Conservation (phyloP, 768 basidiomycete species). For the Agrocybe chaxingu region DNA sequence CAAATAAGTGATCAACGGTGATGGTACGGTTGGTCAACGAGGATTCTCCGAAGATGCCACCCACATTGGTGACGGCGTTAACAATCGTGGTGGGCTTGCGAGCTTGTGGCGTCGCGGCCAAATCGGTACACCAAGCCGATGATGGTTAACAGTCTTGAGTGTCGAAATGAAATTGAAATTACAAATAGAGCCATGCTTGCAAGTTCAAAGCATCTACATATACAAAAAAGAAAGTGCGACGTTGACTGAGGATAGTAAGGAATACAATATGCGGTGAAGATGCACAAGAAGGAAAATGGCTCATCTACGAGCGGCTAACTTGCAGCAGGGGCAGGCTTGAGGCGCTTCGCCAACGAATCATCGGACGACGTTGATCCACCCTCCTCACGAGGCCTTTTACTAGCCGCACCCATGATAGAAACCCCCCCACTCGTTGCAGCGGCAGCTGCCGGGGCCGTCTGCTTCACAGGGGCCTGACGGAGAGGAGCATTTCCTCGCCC, state of each 20-base stretch:
- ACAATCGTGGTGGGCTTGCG: too few relatives aligned
- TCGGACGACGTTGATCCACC: conserved; percentile 33
- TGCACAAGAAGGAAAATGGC: conserved; percentile 13
- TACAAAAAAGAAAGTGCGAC: too few relatives aligned
- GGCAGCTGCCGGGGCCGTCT: conserved; percentile 20
- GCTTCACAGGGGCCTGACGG: conserved; percentile 26
- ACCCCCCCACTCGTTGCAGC: conserved; percentile 37
- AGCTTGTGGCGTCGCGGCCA: too few relatives aligned
- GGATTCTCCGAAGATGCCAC: too few relatives aligned
- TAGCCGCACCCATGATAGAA: conserved; percentile 63
- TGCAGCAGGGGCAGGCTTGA: conserved; percentile 50
- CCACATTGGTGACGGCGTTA: too few relatives aligned
- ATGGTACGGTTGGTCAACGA: too few relatives aligned
- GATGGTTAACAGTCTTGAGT: too few relatives aligned
- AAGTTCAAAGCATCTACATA: too few relatives aligned
- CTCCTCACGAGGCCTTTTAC: conserved; percentile 64
- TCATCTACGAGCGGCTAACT: conserved; percentile 16
- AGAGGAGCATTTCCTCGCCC: conserved; percentile 32
- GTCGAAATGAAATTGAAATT: too few relatives aligned
- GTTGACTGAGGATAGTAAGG: background rate
- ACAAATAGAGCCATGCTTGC: too few relatives aligned
- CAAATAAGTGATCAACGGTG: too few relatives aligned
- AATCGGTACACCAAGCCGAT: too few relatives aligned
- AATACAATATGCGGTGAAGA: conserved; percentile 5
- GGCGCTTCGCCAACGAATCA: conserved; percentile 62